These are phyloP conservation scores for Colletotrichum navitas DNA, from an alignment of 2,329 filamentous ascomycete species.

Conservation along the genomic window DNA sequence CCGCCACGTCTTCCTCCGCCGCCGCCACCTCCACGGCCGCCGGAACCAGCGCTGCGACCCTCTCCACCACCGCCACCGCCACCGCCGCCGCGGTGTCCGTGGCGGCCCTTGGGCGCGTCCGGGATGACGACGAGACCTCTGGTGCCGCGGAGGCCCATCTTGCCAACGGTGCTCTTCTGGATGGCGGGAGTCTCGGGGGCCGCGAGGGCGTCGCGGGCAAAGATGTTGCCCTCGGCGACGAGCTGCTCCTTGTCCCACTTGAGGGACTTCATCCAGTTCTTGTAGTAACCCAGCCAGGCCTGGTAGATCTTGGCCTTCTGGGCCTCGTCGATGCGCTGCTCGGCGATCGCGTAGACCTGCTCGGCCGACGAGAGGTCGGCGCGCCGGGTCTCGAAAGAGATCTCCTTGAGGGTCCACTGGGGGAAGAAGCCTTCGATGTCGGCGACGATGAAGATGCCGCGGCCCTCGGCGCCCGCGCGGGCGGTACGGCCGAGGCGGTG, in stretches of 20 bases:
- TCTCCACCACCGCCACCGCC: constrained; percentile 43
- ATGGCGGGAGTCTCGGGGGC: constrained; percentile 61
- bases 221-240: constrained; percentile 65
- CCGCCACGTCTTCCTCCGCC: constrained; percentile 34
- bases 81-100: constrained; percentile 45
- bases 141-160: constrained; percentile 69
- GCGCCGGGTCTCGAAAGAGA: constrained; percentile 62
- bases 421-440: constrained; percentile 65
- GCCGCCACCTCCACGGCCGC: constrained; percentile 30
- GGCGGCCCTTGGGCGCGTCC: constrained; percentile 52
- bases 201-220: constrained; percentile 61
- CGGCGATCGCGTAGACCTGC: constrained; percentile 55
- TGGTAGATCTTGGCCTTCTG: constrained; percentile 65
- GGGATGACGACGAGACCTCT: constrained; percentile 62
- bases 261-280: constrained; percentile 61
- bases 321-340: constrained; percentile 57
- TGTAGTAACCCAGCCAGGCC: constrained; percentile 70
- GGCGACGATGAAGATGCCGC: constrained; percentile 71
- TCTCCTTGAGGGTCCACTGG: constrained; percentile 63
- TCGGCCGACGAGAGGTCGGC: constrained; percentile 59
- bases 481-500: constrained; percentile 77
- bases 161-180: constrained; percentile 61
- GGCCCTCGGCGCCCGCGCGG: constrained; percentile 73
- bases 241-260: constrained; percentile 59
- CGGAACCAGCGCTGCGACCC: constrained; percentile 26